Evolutionary conservation across 1,139 yeast genomes (phyloP).

Genomic region (Geotrichum restrictum): DNA sequence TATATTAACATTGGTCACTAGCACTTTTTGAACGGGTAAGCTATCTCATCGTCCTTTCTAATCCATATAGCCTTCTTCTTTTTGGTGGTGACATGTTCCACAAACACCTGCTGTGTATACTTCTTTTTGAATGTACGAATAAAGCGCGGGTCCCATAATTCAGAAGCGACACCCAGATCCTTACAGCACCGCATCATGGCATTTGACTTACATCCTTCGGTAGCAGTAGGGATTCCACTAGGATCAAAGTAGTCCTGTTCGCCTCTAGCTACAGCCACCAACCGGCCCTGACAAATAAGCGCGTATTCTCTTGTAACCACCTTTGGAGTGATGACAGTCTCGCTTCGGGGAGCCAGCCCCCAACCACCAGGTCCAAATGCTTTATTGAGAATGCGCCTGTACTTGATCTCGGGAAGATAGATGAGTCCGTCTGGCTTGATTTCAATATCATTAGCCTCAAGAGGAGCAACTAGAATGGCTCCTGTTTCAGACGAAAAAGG

Average conservation of each 20-base stretch:
- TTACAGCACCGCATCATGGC: constrained; percentile 98
- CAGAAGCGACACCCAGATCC: constrained; percentile 94
- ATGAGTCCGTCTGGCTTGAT: constrained; percentile 92
- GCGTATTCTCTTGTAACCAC: constrained; percentile 86
- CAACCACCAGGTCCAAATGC: constrained; percentile 99
- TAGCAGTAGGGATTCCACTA: constrained; percentile 87
- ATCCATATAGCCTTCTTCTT: constrained; percentile 87
- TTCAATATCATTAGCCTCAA: constrained; percentile 72
- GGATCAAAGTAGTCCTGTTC: constrained; percentile 91
- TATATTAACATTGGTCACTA: not conserved
- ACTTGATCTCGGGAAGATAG: constrained; percentile 90
- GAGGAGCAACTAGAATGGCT: constrained; percentile 54
- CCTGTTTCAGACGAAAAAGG: constrained; percentile 65
- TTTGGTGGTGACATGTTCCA: constrained; percentile 75
- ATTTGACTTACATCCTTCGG: constrained; percentile 95
- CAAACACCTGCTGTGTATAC: constrained; percentile 78
- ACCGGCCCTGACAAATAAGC: constrained; percentile 76
- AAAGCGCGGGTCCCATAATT: constrained; percentile 93
- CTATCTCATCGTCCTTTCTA: constrained; percentile 63
- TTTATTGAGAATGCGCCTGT: constrained; percentile 76
- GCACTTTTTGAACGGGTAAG: constrained; percentile 67
- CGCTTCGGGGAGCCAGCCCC: constrained; percentile 95
- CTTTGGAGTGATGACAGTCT: constrained; percentile 63
- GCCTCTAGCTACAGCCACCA: constrained; percentile 90
- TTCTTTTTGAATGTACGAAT: constrained; percentile 73